These are phyloP conservation scores for Poronia punctata DNA, from an alignment of 495 filamentous ascomycete genomes.

Conservation along the genomic window DNA sequence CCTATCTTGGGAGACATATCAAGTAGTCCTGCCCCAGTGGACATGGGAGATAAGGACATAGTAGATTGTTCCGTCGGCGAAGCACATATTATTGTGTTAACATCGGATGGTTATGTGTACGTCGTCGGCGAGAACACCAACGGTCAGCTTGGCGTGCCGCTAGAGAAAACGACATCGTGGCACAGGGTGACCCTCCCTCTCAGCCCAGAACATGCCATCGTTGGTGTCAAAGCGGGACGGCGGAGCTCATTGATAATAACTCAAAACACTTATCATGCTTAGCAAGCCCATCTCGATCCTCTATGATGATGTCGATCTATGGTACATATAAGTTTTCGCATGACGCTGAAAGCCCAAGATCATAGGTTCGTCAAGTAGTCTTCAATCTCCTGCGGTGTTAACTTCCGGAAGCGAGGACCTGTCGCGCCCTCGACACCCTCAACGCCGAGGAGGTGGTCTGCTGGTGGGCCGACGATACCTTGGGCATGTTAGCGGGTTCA, in stretches of 20 bases:
- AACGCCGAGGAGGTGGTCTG: slow-evolving; percentile 83
- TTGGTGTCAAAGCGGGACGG: slow-evolving; percentile 38
- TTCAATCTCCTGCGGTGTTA: slow-evolving; percentile 96
- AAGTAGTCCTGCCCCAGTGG: slow-evolving; percentile 25
- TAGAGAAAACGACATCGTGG: slow-evolving; percentile 21
- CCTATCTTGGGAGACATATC: slow-evolving; percentile 18
- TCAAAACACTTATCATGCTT: slow-evolving; percentile 12
- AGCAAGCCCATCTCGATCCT: slow-evolving; percentile 23
- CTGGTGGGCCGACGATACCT: slow-evolving; percentile 94
- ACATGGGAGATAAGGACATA: slow-evolving; percentile 36
- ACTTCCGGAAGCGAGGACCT: slow-evolving; percentile 90
- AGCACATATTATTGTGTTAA: slow-evolving; percentile 51
- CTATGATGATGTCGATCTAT: slow-evolving; percentile 33
- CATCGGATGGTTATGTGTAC: slow-evolving; percentile 43
- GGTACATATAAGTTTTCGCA: slow-evolving; percentile 28
- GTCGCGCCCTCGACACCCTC: slow-evolving; percentile 85
- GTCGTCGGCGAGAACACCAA: slow-evolving; percentile 47
- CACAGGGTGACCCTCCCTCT: slow-evolving; percentile 27
- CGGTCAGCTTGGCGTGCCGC: slow-evolving; percentile 51
- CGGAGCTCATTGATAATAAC: slow-evolving; percentile 38
- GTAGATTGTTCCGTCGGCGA: slow-evolving; percentile 53
- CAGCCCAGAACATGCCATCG: slow-evolving; percentile 18
- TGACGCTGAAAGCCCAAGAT: slow-evolving; percentile 21
- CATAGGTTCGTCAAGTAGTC: slow-evolving; percentile 97
- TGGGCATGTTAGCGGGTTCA: slow-evolving; percentile 28